Evolutionary conservation across 2,329 filamentous ascomycete species (phyloP), one percentile per base, ranked within the genome.

Genomic region (Colletotrichum godetiae): DNA sequence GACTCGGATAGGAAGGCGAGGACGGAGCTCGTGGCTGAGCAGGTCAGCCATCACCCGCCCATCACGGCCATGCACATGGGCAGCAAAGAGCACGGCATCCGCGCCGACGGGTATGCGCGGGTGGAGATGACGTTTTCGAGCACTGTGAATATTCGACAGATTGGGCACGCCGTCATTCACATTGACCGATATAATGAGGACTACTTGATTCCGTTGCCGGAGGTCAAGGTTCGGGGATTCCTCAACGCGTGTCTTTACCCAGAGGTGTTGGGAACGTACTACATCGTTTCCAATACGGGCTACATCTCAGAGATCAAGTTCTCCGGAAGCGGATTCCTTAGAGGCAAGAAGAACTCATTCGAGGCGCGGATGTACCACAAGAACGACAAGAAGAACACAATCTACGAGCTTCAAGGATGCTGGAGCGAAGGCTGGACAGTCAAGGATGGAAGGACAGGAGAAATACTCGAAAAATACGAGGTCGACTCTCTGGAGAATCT

Each of bases 21-120:
- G 0, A 82, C 79, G 6, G 73, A 76, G 4, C 78, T 84, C 24
- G 78, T 84, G 5, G 81, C 86, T 35, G 87, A 89, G 78, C 87
- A 89, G 77, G 87, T 89, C 73, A 86, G 84, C 75, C 87, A 89
- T 73, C 87, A 89, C 77, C 87, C 87, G 29, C 87, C 87, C 22
- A 87, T 88, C 56, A 88, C 87, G 3, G 87, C 87, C 2, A 87
- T 88, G 79, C 86, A 87, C 78, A 84, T 88, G 35, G 77, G 79
- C 29, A 84, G 86, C 76, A 75, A 79, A 19, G 79, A 82, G 13
- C 80, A 85, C 67, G 83, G 84, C 11, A 84, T 88, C 19, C 82
- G 85, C 22, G 84, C 86, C 3, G 83, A 88, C 73, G 87, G 87
- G 3, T 88, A 88, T 61, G 87, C 87, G 12, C 82, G 86, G 8